phyloP scores from a whole-genome alignment of 768 basidiomycete species.

The Leucocoprinus leucothites region DNA sequence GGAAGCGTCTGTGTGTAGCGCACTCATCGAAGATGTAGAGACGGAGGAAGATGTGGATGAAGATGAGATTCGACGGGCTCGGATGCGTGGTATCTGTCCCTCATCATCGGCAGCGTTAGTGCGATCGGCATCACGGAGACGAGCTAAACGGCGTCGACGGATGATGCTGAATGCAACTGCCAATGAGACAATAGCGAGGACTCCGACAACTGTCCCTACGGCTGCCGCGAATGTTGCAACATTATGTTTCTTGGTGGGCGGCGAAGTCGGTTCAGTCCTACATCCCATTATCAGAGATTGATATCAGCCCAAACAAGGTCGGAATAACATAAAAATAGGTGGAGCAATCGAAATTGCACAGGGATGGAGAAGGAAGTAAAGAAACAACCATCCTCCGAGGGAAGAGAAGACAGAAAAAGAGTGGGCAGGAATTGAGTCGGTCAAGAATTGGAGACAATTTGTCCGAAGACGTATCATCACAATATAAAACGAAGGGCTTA shows the following conservation, averaged over 20 bases:
- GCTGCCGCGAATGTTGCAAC: constrained; percentile 52
- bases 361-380: no score
- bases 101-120: neutral
- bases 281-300: no score
- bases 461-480: neutral
- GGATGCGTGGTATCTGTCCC: constrained; percentile 3
- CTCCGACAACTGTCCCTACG: constrained; percentile 48
- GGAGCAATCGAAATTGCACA: no score
- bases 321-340: no score
- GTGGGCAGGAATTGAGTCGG: no score
- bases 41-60: constrained; percentile 3
- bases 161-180: constrained; percentile 51
- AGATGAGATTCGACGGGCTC: constrained; percentile 7
- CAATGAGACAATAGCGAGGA: constrained; percentile 43
- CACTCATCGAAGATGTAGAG: neutral
- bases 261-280: constrained; percentile 18
- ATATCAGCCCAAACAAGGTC: no score
- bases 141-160: constrained; percentile 38
- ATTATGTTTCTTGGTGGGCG: constrained; percentile 26
- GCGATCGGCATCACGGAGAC: constrained; percentile 34
- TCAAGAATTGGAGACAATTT: neutral
- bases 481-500: neutral
- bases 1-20: constrained; percentile 26
- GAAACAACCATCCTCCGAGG: no score
- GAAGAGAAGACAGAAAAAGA: constrained; percentile 14